Percentiles rank a stretch among this genome's conserved stretches.
phyloP scores from a whole-genome alignment of 169 alveolate species.

The Cryptosporidium viatorum region DNA sequence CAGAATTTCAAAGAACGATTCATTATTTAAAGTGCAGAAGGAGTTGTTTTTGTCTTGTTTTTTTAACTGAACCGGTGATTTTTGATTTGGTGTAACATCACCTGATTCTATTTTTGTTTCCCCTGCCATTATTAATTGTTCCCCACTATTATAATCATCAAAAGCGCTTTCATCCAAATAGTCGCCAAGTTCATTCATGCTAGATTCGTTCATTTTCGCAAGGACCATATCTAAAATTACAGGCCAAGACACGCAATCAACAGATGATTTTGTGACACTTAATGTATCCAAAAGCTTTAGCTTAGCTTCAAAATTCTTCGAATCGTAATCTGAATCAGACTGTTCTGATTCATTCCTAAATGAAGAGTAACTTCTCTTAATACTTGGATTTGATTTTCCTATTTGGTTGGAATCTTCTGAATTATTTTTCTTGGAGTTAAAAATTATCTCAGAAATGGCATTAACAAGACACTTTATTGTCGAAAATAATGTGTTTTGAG shows the following conservation, averaged over 20 bases:
- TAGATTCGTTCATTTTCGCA: conserved; percentile 4
- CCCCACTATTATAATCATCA: conserved; percentile 3
- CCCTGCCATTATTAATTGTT: background rate
- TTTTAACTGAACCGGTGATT: background rate
- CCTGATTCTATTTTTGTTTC: background rate
- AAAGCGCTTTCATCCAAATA: background rate
- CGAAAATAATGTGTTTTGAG: conserved; percentile 19
- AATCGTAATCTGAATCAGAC: background rate
- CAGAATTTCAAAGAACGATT: conserved; percentile 4
- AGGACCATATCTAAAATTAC: conserved; percentile 8
- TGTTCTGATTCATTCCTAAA: conserved; percentile 4
- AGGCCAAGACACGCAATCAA: conserved; percentile 51
- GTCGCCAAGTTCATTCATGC: background rate
- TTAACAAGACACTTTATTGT: background rate
- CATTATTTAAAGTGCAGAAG: background rate
- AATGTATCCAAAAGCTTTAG: background rate
- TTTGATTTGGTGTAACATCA: background rate
- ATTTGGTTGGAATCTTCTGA: conserved; percentile 5
- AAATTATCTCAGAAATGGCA: conserved; percentile 13
- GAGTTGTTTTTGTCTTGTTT: background rate
- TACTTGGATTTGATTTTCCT: background rate
- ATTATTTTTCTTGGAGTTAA: background rate
- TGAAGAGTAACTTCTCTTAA: conserved; percentile 38
- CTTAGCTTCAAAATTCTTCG: background rate
- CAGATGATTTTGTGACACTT: background rate